Base-by-base conservation (phyloP, 805 yeast genomes). In the Saturnispora gosingensis region DNA sequence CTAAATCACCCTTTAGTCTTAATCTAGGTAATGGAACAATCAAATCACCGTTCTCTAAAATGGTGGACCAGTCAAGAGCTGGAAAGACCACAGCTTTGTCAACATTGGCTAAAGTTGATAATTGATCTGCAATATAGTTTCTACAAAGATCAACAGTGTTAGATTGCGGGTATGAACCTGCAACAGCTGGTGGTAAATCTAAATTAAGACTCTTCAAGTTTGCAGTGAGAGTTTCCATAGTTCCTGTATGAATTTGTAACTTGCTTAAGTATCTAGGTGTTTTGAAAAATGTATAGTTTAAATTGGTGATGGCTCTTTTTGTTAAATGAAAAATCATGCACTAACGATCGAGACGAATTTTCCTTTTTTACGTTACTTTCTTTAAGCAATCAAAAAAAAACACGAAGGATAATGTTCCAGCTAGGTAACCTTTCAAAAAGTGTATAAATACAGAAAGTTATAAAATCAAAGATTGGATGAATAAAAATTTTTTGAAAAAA, bases 21-120 rank as follows among this genome's bases (percentile, higher is more conserved):
- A 85, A 73, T 67, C 97, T 82, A 60, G 98, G 99, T 43, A 93
- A 76, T 43, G 99, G 97, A 51, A 91, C 80, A 55, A 91, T 77
- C 61, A 93, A 76, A 68, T 93, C 99, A 64, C 98, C 99, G 63
- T 91, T 84, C 54, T 89, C 97, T 59, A 85, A 71, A 40, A 89
- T 83, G 57, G 78, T 75, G 22, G 97, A 88, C 75, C 91, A 80
- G 69, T 93, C 98, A 62, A 93, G 75, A 36, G 96, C 88, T 52
- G 88, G 86, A 68, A 76, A 87, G 56, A 90, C 87, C 48, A 88
- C 66, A 3, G 72, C 70, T 52, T 76, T 70, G 53, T 83, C 85
- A 40, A 89, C 95, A 36, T 83, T 84, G 18, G 95, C 76, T 59
- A 93, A 71, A 58, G 76, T 73, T 54, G 85, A 75, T 54, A 93